These are phyloP conservation scores for Spencermartinsiella ligniputridi DNA, from an alignment of 1,139 yeast species.

Conservation along the genomic window DNA sequence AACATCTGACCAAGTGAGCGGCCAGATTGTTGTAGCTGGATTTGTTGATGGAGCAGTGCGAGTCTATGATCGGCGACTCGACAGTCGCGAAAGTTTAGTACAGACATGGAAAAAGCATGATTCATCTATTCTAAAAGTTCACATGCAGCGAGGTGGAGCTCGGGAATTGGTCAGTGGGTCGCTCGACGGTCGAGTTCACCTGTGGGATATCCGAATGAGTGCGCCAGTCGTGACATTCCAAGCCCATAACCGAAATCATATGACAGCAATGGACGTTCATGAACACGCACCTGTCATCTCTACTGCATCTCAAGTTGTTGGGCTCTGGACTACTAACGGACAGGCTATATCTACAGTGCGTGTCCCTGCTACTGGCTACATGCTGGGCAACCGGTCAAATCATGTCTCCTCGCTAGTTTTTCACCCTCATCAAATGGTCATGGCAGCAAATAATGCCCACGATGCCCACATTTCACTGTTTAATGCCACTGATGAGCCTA, in stretches of 20 bases:
- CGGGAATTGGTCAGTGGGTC: conserved; percentile 83
- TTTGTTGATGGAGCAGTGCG: conserved; percentile 90
- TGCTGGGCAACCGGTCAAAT: conserved; percentile 37
- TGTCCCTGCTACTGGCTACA: conserved; percentile 45
- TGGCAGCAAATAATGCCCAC: conserved; percentile 81
- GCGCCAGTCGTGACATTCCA: conserved; percentile 66
- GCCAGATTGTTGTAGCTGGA: conserved; percentile 87
- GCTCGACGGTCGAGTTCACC: conserved; percentile 72
- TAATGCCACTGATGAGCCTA: conserved; percentile 37
- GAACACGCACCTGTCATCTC: conserved; percentile 95
- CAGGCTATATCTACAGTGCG: conserved; percentile 60
- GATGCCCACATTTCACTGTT: conserved; percentile 71
- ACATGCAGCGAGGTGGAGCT: conserved; percentile 95
- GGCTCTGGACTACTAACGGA: conserved; percentile 85
- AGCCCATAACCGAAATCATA: conserved; percentile 52
- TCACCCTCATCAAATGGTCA: conserved; percentile 93
- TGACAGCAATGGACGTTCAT: conserved; percentile 77
- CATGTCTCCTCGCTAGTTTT: conserved; percentile 66
- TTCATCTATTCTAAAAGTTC: conserved; percentile 72
- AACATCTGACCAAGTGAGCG: conserved; percentile 94
- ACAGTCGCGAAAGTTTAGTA: conserved; percentile 82
- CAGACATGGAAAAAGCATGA: conserved; percentile 64
- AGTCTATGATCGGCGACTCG: conserved; percentile 85
- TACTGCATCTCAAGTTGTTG: conserved; percentile 78
- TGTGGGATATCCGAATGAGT: conserved; percentile 84